These are phyloP conservation scores for Cutaneotrichosporon daszewskae DNA, from an alignment of 1,284 basidiomycete genomes.

Conservation along the genomic window DNA sequence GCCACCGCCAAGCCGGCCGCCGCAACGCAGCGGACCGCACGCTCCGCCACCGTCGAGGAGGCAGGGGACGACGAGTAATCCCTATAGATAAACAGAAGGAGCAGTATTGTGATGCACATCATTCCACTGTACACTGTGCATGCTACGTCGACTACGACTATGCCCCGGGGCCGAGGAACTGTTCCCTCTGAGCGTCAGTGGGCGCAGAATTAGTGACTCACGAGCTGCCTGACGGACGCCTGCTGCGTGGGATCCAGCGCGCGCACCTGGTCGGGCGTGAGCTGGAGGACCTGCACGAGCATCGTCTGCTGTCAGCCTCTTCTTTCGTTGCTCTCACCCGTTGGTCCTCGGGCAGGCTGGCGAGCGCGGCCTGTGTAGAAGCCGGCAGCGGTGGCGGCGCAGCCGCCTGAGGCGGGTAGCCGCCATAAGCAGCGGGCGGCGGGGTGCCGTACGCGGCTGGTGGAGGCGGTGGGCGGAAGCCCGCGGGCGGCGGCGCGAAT, in stretches of 20 bases:
- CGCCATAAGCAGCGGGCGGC: conserved; percentile 38
- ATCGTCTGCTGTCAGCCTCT: conserved; percentile 55
- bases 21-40: conserved; percentile 17
- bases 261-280: conserved; percentile 83
- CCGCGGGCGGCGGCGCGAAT: conserved; percentile 16
- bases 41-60: conserved; percentile 39
- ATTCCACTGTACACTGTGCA: neutral
- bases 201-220: conserved; percentile 45
- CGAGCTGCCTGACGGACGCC: conserved; percentile 77
- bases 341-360: conserved; percentile 45
- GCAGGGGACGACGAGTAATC: conserved; percentile 27
- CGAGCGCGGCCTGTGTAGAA: conserved; percentile 36
- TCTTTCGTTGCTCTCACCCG: conserved; percentile 26
- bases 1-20: conserved; percentile 10
- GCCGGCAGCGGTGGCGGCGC: conserved; percentile 28
- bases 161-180: conserved; percentile 37
- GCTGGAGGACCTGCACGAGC: conserved; percentile 75
- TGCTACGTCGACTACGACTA: neutral
- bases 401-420: conserved; percentile 18
- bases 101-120: neutral
- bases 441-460: conserved; percentile 16
- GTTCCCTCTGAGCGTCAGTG: conserved; percentile 33
- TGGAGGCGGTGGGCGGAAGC: conserved; percentile 29
- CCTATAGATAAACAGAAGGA: neutral
- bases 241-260: conserved; percentile 75